Evolutionary conservation across 345 rosid genomes (phyloP).

Genomic region (Salix caprea): DNA sequence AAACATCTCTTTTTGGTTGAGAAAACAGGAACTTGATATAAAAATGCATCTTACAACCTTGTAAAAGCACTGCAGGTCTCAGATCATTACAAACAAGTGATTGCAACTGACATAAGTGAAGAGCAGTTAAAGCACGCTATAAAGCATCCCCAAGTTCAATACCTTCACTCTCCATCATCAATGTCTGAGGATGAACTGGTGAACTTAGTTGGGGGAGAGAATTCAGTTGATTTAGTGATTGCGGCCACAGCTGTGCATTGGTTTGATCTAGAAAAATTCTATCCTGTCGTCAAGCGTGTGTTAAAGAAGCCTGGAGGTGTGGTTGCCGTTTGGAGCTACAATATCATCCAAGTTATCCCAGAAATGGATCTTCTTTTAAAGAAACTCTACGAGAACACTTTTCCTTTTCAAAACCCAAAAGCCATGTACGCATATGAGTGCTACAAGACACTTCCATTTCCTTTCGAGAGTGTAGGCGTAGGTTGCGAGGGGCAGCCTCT

Average conservation of each 20-base stretch:
- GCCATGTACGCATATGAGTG: constrained; percentile 26
- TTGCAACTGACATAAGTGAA: constrained; percentile 57
- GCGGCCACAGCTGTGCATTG: constrained; percentile 58
- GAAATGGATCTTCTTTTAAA: constrained; percentile 39
- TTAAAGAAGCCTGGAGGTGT: constrained; percentile 58
- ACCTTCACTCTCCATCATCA: constrained; percentile 47
- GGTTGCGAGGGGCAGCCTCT: constrained; percentile 45
- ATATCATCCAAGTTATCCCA: constrained; percentile 37
- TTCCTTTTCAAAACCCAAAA: constrained; percentile 37
- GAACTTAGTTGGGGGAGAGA: constrained; percentile 43
- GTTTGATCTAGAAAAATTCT: constrained; percentile 62
- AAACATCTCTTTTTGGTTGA: too few species aligned
- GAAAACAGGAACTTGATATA: too few species aligned
- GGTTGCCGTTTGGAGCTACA: constrained; percentile 61
- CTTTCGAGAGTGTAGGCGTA: constrained; percentile 38
- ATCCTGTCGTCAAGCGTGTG: constrained; percentile 38
- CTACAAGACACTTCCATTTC: constrained; percentile 55
- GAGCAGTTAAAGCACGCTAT: constrained; percentile 45
- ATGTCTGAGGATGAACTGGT: constrained; percentile 48
- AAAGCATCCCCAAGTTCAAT: constrained; percentile 40
- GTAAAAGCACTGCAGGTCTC: too few species aligned
- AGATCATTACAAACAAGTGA: constrained; percentile 35
- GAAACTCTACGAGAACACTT: constrained; percentile 29
- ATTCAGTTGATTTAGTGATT: constrained; percentile 51
- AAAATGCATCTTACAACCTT: too few species aligned